Evolutionary conservation across 2,329 filamentous ascomycete genomes (phyloP), one percentile per base, ranked within the genome.

Genomic region (Botrytis aclada): DNA sequence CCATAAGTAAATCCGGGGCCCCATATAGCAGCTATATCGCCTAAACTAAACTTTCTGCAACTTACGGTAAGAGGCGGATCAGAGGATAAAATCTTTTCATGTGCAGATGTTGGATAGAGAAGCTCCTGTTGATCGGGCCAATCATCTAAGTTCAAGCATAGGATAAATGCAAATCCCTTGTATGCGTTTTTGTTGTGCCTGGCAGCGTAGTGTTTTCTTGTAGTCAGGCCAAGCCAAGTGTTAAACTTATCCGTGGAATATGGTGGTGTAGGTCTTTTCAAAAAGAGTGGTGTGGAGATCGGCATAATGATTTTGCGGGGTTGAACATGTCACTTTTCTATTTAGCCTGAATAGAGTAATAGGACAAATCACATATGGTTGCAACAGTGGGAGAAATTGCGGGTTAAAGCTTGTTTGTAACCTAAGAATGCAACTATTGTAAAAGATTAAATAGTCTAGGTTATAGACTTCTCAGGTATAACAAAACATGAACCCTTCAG

Each of bases 241-340:
- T 18, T 43, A 37, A 56, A 67, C 34, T 67, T 67, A 67, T 32
- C 47, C 65, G 47, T 56, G 29, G 29, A 41, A 37, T 43, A 67
- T 10, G 9, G 6, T 41, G 32, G 43, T 62, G 43, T 54, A 71
- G 58, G 37, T 41, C 18, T 12, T 47, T 41, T 51, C 25, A 12
- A n/a, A 25, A 39, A 64, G 39, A 61, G 58, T 25, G 58, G 70
- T 76, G 75, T 74, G 74, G 76, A 76, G 75, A 45, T 72, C 75
- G 76, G 75, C 60, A 76, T 71, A 77, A 74, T n/a, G 69, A 77
- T 78, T 70, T 77, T 73, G 77, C 78, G 77, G 77, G 77, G 75
- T 77, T 75, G 32, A 45, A 64, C 25, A n/a, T 63, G 64, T n/a
- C 37, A 51, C 29, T 43, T 58, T 69, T 60, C 73, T 47, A 73